These are phyloP conservation scores for Hypholoma fasciculare DNA, from an alignment of 768 basidiomycete genomes.

Conservation along the genomic window DNA sequence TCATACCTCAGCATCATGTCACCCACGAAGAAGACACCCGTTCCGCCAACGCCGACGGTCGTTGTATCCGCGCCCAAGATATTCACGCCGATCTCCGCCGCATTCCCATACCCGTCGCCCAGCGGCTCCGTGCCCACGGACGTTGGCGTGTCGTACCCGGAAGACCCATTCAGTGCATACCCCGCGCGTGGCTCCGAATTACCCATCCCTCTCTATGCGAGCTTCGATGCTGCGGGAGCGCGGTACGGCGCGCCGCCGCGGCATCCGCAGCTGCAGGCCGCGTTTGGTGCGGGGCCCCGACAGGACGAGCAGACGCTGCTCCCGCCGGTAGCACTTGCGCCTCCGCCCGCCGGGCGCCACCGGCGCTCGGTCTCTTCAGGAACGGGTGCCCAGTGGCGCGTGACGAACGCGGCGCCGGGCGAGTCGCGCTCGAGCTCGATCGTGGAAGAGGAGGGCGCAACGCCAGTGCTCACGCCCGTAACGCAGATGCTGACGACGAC, in stretches of 20 bases:
- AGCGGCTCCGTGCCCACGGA: conserved; percentile 23
- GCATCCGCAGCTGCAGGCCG: conserved; percentile 17
- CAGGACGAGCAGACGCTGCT: not conserved
- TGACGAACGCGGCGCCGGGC: conserved; percentile 22
- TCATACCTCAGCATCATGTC: conserved; percentile 34
- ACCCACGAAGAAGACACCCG: conserved; percentile 23
- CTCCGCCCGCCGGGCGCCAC: conserved; percentile 21
- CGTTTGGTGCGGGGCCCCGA: conserved; percentile 1
- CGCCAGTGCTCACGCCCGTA: conserved; percentile 32
- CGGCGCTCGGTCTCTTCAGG: conserved; percentile 21
- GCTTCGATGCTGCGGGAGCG: conserved; percentile 22
- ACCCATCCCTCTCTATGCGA: conserved; percentile 29
- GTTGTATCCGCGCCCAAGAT: conserved; percentile 9
- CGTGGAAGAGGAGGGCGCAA: conserved; percentile 15
- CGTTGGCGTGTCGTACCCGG: conserved; percentile 16
- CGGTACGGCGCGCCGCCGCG: conserved; percentile 17
- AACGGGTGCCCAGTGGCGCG: conserved; percentile 20
- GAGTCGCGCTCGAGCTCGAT: conserved; percentile 17
- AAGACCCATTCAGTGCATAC: conserved; percentile 13
- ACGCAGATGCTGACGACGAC: conserved; percentile 46
- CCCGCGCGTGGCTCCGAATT: conserved; percentile 5
- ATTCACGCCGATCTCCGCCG: conserved; percentile 10
- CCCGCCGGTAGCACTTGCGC: conserved; percentile 10
- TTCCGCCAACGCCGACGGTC: conserved; percentile 9
- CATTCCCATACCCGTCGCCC: conserved; percentile 14